Evolutionary conservation across 2,329 filamentous ascomycete species (phyloP), one percentile per base, ranked within the genome.

Genomic region (Tetracladium maxilliforme): DNA sequence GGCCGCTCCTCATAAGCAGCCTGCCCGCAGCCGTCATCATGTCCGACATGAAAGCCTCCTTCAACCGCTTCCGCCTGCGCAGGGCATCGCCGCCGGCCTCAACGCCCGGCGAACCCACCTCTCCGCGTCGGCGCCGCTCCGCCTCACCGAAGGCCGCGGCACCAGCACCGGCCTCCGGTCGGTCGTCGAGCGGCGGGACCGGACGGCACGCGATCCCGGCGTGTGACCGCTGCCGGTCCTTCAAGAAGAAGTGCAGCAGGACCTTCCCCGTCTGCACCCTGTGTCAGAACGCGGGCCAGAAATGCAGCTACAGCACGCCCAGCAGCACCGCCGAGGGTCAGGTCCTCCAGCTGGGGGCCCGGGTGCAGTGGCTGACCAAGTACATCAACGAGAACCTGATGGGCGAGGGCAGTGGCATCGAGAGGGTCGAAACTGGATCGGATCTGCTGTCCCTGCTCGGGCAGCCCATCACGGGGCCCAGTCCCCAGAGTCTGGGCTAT

Each of bases 211-310:
- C 29, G 6, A 22, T 30, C 11, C 38, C 40, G 25, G 46, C 53
- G 9, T 58, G 55, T 33, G 50, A 55, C 26, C 45, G 54, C 19
- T 58, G 54, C 34, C 51, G 54, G 22, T 47, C 41, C 32, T 53
- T 56, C 37, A 58, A 58, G 40, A 58, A 58, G 43, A 55, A 51
- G 29, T 58, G 55, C 34, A 55, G 49, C 22, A 44, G 52, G 19
- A 54, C 51, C 2, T 48, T 49, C 32, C 54, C 48, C 14, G 40
- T 42, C 10, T 58, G 55, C 35, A 42, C 45, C 5, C 42, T 54
- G 2, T 58, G 54, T 32, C 43, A 45, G 23, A 44, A 40, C 16
- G 48, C 52, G 7, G 52, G 49, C 11, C 43, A 52, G 21, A 43
- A 43, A 17, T 58, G 55, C 36, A 54, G 43, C 25, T 49, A 41